These are phyloP conservation scores for Neoboletus magnificus DNA, from an alignment of 768 basidiomycete genomes.

Conservation along the genomic window DNA sequence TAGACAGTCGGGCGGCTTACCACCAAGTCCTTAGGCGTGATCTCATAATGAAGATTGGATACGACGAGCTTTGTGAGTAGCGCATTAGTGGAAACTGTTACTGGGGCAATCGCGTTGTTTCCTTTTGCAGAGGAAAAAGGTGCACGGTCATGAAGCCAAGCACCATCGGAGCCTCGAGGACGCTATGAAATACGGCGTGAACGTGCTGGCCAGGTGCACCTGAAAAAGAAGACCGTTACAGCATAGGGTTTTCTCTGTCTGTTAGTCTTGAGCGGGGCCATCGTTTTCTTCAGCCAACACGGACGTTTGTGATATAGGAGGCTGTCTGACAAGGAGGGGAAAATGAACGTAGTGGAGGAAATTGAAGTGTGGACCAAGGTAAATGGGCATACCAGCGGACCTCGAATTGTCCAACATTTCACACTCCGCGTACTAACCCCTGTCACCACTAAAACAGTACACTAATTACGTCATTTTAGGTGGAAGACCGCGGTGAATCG, in stretches of 20 bases:
- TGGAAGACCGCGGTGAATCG: no score
- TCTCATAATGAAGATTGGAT: conserved; percentile 88
- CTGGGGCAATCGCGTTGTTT: conserved; percentile 23
- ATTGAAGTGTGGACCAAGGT: neutral
- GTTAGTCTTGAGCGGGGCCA: conserved; percentile 26
- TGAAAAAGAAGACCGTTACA: conserved; percentile 25
- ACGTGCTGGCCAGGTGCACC: neutral
- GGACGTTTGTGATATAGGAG: neutral
- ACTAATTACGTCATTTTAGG: no score
- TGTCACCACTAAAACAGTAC: no score
- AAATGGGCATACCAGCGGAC: conserved; percentile 4
- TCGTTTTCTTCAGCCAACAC: conserved; percentile 3
- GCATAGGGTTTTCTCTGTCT: conserved; percentile 43
- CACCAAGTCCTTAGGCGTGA: conserved; percentile 82
- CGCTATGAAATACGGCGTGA: conserved; percentile 42
- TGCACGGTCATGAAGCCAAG: conserved; percentile 78
- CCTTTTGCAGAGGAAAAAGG: conserved; percentile 37
- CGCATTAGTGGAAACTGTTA: conserved; percentile 24
- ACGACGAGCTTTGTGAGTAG: conserved; percentile 65
- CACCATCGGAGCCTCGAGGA: conserved; percentile 56
- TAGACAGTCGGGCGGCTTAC: conserved; percentile 45
- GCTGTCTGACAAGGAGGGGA: neutral
- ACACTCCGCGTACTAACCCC: conserved; percentile 11
- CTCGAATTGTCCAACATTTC: conserved; percentile 1
- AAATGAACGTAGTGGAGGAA: neutral